Evolutionary conservation across 805 yeast species (phyloP).

Genomic region (Pichia scutulata): DNA sequence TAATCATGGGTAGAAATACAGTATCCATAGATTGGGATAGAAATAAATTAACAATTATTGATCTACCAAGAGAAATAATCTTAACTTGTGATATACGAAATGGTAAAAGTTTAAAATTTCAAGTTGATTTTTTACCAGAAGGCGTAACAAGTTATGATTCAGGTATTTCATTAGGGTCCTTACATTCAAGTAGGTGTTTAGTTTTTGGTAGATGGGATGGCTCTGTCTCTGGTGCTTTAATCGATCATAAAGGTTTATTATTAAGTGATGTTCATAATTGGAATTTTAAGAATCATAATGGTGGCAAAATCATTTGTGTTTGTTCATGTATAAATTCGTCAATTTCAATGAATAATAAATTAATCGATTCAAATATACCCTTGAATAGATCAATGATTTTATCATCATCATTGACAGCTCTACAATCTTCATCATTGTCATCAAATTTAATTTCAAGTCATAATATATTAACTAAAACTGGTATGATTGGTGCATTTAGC

Average conservation of each 20-base stretch:
- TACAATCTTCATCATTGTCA: not conserved
- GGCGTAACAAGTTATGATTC: conserved; percentile 26
- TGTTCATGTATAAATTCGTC: conserved; percentile 5
- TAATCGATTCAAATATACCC: not conserved
- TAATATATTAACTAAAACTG: conserved; percentile 20
- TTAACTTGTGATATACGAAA: conserved; percentile 8
- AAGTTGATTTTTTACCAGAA: conserved; percentile 22
- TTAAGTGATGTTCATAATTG: conserved; percentile 8
- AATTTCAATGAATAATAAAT: not conserved
- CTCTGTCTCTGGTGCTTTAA: conserved; percentile 20
- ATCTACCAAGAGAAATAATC: conserved; percentile 8
- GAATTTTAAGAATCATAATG: not conserved
- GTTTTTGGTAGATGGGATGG: conserved; percentile 31
- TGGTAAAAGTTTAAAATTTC: conserved; percentile 8
- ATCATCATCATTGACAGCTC: not conserved
- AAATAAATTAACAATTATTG: conserved; percentile 8
- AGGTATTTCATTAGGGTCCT: conserved; percentile 1
- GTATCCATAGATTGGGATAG: conserved; percentile 8
- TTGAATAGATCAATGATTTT: not conserved
- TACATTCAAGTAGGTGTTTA: conserved; percentile 17
- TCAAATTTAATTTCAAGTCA: conserved; percentile 6
- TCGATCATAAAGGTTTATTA: conserved; percentile 16
- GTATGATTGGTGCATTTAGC: conserved; percentile 24
- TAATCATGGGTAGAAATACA: conserved; percentile 1
- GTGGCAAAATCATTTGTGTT: conserved; percentile 8